phyloP scores from a whole-genome alignment of 2,329 filamentous ascomycete species.

The Talaromyces sp. region DNA sequence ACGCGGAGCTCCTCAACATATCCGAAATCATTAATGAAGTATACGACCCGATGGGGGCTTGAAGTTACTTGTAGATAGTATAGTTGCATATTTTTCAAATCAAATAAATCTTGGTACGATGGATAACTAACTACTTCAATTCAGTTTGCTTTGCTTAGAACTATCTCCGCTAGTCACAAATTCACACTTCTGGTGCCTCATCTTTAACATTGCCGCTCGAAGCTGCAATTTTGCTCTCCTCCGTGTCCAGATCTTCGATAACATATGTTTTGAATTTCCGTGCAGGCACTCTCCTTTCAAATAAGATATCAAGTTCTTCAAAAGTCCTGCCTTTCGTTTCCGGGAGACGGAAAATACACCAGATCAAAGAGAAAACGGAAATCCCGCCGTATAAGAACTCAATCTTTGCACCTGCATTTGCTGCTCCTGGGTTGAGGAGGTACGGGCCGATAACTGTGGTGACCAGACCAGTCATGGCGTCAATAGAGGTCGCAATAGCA shows the following conservation, averaged over 20 bases:
- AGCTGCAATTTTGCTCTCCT: neutral
- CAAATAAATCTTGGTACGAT: no score
- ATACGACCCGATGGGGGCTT: no score
- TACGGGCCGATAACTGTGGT: constrained; percentile 36
- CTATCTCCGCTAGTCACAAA: no score
- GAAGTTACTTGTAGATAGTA: no score
- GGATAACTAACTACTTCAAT: no score
- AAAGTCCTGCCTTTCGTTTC: constrained; percentile 39
- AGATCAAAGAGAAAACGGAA: constrained; percentile 30
- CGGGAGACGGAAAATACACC: constrained; percentile 38
- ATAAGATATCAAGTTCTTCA: constrained; percentile 42
- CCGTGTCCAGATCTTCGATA: neutral
- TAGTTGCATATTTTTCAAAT: no score
- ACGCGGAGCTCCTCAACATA: no score
- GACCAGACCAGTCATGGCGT: constrained; percentile 47
- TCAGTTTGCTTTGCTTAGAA: no score
- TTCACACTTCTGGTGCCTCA: no score
- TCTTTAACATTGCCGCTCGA: no score
- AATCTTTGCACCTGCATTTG: constrained; percentile 37
- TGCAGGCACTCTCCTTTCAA: constrained; percentile 33
- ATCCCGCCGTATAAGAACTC: constrained; percentile 38
- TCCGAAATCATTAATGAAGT: no score
- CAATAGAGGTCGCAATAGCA: constrained; percentile 47
- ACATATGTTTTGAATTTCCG: constrained; percentile 25
- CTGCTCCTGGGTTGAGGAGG: constrained; percentile 28